Evolutionary conservation across 2,329 filamentous ascomycete species (phyloP).

Genomic region (Colletotrichum coccodes): DNA sequence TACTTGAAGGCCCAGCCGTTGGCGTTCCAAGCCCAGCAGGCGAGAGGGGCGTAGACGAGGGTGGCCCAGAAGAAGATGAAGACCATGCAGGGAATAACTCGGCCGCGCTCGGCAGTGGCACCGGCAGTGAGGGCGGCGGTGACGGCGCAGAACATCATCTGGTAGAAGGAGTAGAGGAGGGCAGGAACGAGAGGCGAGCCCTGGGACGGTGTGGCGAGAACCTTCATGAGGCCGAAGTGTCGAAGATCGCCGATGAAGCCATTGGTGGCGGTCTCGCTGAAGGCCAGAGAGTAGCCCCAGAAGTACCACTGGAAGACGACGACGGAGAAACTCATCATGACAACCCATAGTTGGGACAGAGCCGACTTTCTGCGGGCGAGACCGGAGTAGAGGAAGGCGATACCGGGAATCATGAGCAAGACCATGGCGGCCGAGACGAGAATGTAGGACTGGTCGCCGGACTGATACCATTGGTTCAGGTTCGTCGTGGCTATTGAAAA

Average conservation of each 20-base stretch:
- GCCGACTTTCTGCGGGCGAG: conserved; percentile 98
- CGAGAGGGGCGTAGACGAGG: conserved; percentile 94
- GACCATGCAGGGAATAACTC: conserved; percentile 91
- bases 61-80: conserved; percentile 98
- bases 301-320: conserved; percentile 99
- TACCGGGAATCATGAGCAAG: conserved; percentile 94
- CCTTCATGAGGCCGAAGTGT: conserved; percentile 89
- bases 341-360: conserved; percentile 95
- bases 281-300: conserved; percentile 97
- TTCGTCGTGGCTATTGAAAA: conserved; percentile 76
- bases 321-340: conserved; percentile 92
- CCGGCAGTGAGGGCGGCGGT: conserved; percentile 93
- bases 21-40: conserved; percentile 95
- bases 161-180: conserved; percentile 91
- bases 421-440: conserved; percentile 92
- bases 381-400: conserved; percentile 97
- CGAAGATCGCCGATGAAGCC: conserved; percentile 91
- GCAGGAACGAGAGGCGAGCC: conserved; percentile 90
- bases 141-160: conserved; percentile 96
- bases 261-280: conserved; percentile 83
- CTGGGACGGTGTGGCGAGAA: conserved; percentile 84
- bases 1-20: conserved; percentile 94
- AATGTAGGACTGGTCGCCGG: conserved; percentile 95
- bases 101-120: conserved; percentile 92
- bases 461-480: conserved; percentile 93